Conservation (phyloP, 2,329 filamentous ascomycete species). For the Ascochyta clinopodiicola region DNA sequence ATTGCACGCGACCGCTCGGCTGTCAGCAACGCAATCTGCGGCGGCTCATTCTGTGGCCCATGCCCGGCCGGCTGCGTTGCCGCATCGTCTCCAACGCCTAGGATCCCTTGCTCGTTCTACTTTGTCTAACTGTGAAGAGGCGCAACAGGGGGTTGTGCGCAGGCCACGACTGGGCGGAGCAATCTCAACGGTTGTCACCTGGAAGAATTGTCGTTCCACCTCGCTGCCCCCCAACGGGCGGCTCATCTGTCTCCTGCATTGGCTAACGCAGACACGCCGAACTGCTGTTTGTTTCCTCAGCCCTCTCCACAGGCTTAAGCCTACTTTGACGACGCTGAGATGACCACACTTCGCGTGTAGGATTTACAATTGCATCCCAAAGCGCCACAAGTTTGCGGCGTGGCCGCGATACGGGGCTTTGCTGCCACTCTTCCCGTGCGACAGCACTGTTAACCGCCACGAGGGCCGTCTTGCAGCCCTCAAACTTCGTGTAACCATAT, state of each 20-base stretch:
- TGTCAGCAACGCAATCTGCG: constrained; percentile 7
- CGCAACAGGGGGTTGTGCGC: constrained; percentile 15
- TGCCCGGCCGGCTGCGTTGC: constrained; percentile 11
- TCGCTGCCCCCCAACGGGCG: constrained; percentile 16
- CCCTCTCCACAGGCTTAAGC: constrained; percentile 16
- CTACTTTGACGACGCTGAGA: constrained; percentile 15
- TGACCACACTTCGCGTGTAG: constrained; percentile 12
- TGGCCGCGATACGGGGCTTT: constrained; percentile 6
- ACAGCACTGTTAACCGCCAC: constrained; percentile 14
- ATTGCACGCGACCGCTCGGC: constrained; percentile 14
- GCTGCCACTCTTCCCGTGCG: constrained; percentile 11
- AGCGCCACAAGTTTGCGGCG: constrained; percentile 16
- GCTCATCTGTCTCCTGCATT: constrained; percentile 12
- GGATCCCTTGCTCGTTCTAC: constrained; percentile 18
- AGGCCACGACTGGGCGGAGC: constrained; percentile 14
- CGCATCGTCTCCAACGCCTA: background rate
- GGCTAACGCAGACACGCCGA: constrained; percentile 14
- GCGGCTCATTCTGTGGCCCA: constrained; percentile 8
- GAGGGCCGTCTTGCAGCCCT: constrained; percentile 10
- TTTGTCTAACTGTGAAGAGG: constrained; percentile 15
- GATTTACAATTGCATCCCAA: constrained; percentile 11
- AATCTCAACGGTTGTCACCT: constrained; percentile 16
- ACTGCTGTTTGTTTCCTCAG: constrained; percentile 18
- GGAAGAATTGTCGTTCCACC: constrained; percentile 9
- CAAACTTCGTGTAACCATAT: constrained; percentile 17